These are phyloP conservation scores for Incumbomyces lentus DNA, from an alignment of 2,329 filamentous ascomycete genomes.

Conservation along the genomic window DNA sequence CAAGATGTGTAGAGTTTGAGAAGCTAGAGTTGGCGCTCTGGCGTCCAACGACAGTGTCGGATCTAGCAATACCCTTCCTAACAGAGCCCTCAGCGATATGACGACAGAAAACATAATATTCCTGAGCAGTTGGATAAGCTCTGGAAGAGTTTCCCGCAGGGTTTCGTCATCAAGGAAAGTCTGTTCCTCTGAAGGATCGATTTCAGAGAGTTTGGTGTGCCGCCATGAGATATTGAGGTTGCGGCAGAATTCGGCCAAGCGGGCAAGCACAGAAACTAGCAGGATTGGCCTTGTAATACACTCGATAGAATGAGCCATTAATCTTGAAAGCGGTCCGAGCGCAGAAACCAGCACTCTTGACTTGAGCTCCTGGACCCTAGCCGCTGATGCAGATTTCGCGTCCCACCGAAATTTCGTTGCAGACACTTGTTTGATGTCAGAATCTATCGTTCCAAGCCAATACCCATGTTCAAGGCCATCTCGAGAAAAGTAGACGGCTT, in stretches of 20 bases:
- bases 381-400: constrained; percentile 46
- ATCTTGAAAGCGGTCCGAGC: constrained; percentile 52
- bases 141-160: constrained; percentile 54
- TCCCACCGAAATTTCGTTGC: constrained; percentile 55
- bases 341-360: constrained; percentile 49
- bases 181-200: constrained; percentile 59
- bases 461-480: constrained; percentile 68
- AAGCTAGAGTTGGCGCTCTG: constrained; percentile 56
- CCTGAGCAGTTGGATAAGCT: constrained; percentile 64
- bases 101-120: constrained; percentile 66
- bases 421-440: constrained; percentile 51
- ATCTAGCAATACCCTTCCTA: constrained; percentile 55
- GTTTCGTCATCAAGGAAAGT: constrained; percentile 56
- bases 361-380: constrained; percentile 45
- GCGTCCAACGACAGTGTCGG: constrained; percentile 41
- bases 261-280: constrained; percentile 41
- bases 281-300: constrained; percentile 38
- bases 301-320: constrained; percentile 54
- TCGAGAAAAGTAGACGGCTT: constrained; percentile 55
- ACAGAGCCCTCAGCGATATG: constrained; percentile 62
- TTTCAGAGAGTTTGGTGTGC: constrained; percentile 59
- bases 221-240: constrained; percentile 63
- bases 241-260: constrained; percentile 56
- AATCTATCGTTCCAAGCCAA: constrained; percentile 60
- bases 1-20: constrained; percentile 61